Evolutionary conservation across 768 basidiomycete genomes (phyloP), one percentile per base, ranked within the genome.

Genomic region (Mycena epipterygia): DNA sequence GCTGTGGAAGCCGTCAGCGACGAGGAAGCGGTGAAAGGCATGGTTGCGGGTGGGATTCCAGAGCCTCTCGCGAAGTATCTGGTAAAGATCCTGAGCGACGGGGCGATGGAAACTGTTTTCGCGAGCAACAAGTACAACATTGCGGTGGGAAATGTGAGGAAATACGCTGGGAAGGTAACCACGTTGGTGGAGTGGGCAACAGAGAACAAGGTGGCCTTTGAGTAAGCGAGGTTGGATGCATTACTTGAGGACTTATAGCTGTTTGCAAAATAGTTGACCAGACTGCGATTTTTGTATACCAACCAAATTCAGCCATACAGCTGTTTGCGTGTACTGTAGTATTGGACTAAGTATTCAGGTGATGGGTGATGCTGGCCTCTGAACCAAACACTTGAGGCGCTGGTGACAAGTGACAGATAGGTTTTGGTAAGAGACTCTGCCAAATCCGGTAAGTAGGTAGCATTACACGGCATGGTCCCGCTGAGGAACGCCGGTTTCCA

Each of bases 131-230:
- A 46, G 59, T 60, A 60, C 59, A 46, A 33, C 19, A 44, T n/a
- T 48, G 59, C 29, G 59, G 59, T 60, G 42, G 59, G 48, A 30
- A 60, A 60, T 60, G 42, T 60, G 42, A 60, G 44, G 30, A 60
- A 60, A 21, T 60, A 60, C 59, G 42, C 59, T 46, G 59, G 59
- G 42, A 60, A 60, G 41, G 42, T 14, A 14, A 60, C 59, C 59
- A 60, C 59, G 30, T 60, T 60, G 59, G 44, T 25, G 59, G 59
- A 60, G 59, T 60, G 59, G 59, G 41, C 44, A 14, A 60, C 42
- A n/a, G 44, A 60, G 44, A 46, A 60, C 44, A 60, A 46, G 11
- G 59, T 0, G 59, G 42, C 59, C 42, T 60, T 60, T n/a, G 59
- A 46, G 42, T 60, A 33, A 60, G 59, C 59, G 42, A 46, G 32